These are phyloP conservation scores for Microbotryum violaceum DNA, from an alignment of 1,284 basidiomycete genomes.

Conservation along the genomic window DNA sequence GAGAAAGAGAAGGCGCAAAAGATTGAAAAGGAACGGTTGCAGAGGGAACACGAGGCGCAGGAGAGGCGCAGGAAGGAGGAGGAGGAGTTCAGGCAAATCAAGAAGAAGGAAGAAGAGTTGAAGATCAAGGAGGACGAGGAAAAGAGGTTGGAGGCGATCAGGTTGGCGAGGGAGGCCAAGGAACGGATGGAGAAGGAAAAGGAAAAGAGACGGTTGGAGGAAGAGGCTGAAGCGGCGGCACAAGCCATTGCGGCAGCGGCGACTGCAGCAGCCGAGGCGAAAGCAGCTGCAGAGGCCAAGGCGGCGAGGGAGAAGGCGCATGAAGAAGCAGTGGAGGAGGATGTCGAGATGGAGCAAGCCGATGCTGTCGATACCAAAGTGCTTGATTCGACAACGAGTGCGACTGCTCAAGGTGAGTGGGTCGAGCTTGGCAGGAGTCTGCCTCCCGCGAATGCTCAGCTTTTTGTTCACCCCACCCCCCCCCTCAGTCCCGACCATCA, in stretches of 20 bases:
- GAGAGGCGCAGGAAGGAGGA: constrained; percentile 7
- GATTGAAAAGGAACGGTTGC: constrained; percentile 6
- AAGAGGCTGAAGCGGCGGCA: neutral
- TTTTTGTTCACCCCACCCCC: neutral
- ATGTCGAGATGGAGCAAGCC: no score
- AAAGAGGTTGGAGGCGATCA: neutral
- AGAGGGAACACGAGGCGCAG: constrained; percentile 4
- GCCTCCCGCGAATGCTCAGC: neutral
- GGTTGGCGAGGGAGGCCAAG: no score
- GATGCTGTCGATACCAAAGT: no score
- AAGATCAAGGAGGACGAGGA: constrained; percentile 1
- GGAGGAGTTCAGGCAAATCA: constrained; percentile 1
- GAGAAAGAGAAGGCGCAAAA: constrained; percentile 12
- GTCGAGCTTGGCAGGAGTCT: neutral
- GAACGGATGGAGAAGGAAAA: neutral
- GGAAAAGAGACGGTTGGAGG: neutral
- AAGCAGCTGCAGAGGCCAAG: neutral
- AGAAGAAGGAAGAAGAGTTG: neutral
- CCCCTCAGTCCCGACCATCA: neutral
- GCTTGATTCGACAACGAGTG: no score
- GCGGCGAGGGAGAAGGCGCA: no score
- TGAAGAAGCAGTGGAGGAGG: no score
- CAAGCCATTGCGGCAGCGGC: constrained; percentile 4
- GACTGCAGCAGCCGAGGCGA: neutral
- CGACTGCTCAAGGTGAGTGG: neutral